phyloP scores from a whole-genome alignment of 768 basidiomycete species.

The Lentinula edodes region DNA sequence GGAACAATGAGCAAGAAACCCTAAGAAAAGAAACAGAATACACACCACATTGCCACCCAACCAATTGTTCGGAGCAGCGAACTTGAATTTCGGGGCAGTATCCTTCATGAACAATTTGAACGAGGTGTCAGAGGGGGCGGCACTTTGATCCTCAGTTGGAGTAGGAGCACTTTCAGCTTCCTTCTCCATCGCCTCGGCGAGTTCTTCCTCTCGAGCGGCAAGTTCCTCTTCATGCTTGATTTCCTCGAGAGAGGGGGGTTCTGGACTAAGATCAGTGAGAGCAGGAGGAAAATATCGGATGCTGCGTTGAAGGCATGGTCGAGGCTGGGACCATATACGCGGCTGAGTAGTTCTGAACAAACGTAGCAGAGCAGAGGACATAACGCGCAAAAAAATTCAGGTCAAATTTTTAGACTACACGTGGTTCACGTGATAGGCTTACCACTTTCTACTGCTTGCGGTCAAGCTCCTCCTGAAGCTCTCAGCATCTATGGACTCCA shows the following conservation, averaged over 20 bases:
- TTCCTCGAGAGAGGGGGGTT: constrained; percentile 17
- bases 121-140: constrained; percentile 18
- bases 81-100: constrained; percentile 36
- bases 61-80: constrained; percentile 54
- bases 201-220: constrained; percentile 11
- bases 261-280: constrained; percentile 18
- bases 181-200: constrained; percentile 13
- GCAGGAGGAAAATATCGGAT: constrained; percentile 19
- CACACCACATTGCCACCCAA: constrained; percentile 47
- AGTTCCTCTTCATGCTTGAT: background rate
- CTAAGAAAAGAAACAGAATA: background rate
- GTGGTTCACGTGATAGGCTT: background rate
- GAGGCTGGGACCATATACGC: constrained; percentile 20
- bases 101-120: constrained; percentile 37
- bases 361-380: constrained; percentile 14
- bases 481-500: background rate
- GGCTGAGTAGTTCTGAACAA: constrained; percentile 22
- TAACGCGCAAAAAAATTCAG: background rate
- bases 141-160: constrained; percentile 10
- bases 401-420: background rate
- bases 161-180: constrained; percentile 6
- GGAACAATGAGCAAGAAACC: constrained; percentile 7
- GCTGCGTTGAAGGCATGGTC: constrained; percentile 17
- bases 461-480: background rate
- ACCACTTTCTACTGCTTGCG: background rate